These are phyloP conservation scores for Fagus crenata DNA, from an alignment of 306 rosid species.

Conservation along the genomic window DNA sequence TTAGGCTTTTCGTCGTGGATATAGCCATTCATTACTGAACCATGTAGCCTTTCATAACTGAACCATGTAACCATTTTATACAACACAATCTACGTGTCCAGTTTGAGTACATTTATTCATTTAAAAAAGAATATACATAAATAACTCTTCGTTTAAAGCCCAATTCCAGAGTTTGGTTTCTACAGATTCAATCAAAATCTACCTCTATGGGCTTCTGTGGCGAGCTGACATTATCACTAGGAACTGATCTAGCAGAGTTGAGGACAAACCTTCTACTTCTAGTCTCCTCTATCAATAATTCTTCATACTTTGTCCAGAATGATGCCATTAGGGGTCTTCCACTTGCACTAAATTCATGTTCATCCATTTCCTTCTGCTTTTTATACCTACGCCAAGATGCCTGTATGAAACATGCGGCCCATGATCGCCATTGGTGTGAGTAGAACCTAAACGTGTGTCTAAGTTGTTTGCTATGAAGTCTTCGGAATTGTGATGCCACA, in stretches of 20 bases:
- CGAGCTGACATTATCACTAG: constrained; percentile 47
- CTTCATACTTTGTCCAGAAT: constrained; percentile 20
- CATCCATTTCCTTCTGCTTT: constrained; percentile 54
- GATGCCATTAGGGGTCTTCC: constrained; percentile 15
- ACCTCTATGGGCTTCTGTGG: constrained; percentile 82
- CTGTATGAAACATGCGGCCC: constrained; percentile 90
- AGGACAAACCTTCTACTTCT: constrained; percentile 14
- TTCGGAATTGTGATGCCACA: constrained; percentile 89
- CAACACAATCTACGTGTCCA: neutral
- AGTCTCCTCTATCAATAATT: constrained; percentile 32
- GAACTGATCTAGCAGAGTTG: constrained; percentile 40
- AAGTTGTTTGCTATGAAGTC: constrained; percentile 75
- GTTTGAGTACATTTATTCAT: neutral
- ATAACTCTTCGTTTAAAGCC: neutral
- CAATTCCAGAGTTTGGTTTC: neutral
- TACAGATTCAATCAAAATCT: constrained; percentile 43
- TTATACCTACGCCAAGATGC: constrained; percentile 77
- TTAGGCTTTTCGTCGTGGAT: no score
- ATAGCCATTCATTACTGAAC: no score
- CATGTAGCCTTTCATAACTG: no score
- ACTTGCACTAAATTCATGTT: constrained; percentile 48
- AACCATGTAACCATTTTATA: no score
- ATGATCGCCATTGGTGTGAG: constrained; percentile 91
- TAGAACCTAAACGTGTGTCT: constrained; percentile 77
- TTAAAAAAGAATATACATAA: neutral